A percentile compares a stretch with the other conserved stretches of the same genome.
Evolutionary conservation across 768 basidiomycete species (phyloP).

Genomic region (Imleria badia): DNA sequence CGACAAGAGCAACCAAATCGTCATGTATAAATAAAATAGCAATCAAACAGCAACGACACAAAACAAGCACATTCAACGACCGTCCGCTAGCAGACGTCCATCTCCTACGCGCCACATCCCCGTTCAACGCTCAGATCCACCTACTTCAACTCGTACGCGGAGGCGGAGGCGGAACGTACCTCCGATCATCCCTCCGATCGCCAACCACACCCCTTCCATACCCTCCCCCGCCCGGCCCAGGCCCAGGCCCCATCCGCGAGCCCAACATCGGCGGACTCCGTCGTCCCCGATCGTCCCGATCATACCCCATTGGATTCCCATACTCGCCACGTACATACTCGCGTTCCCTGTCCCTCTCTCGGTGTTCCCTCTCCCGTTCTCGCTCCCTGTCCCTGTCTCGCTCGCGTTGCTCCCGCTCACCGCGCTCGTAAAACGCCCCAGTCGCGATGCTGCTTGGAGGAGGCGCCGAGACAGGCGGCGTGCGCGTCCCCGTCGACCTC

Average conservation of each 20-base stretch:
- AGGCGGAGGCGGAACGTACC: constrained; percentile 34
- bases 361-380: constrained; percentile 29
- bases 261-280: constrained; percentile 31
- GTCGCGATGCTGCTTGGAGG: constrained; percentile 22
- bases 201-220: constrained; percentile 19
- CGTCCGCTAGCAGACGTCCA: too few relatives aligned
- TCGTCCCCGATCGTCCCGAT: constrained; percentile 34
- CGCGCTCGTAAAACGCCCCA: constrained; percentile 36
- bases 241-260: constrained; percentile 1
- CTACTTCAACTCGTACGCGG: constrained; percentile 9
- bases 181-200: constrained; percentile 36
- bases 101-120: too few relatives aligned
- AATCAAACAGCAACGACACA: too few relatives aligned
- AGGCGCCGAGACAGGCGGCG: constrained; percentile 27
- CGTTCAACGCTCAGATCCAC: background rate
- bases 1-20: too few relatives aligned
- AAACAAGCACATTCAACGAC: too few relatives aligned
- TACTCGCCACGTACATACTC: too few relatives aligned
- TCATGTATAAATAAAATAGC: too few relatives aligned
- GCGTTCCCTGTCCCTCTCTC: too few relatives aligned
- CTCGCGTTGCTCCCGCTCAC: constrained; percentile 23
- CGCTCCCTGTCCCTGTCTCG: background rate
- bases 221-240: constrained; percentile 10
- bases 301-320: constrained; percentile 42
- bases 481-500: constrained; percentile 16